Conservation (phyloP, 1,284 basidiomycete genomes). For the Leccinum huronense region DNA sequence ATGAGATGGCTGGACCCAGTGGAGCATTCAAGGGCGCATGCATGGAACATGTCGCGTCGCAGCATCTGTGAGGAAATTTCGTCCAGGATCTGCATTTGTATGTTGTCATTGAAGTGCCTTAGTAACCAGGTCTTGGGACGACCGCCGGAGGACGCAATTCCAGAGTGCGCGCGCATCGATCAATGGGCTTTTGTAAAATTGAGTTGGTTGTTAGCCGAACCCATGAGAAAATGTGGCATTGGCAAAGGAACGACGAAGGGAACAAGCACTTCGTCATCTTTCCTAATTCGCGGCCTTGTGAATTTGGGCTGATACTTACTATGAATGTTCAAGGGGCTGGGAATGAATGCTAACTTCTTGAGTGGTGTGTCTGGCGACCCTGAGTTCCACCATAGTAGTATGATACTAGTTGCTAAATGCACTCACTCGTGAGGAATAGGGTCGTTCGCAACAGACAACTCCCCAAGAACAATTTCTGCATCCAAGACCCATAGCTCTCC, state of each 20-base stretch:
- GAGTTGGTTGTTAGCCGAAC: conserved; percentile 2
- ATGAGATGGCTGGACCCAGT: too few species aligned
- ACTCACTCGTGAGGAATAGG: not conserved
- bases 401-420: not conserved
- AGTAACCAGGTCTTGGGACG: not conserved
- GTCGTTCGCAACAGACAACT: not conserved
- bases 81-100: too few species aligned
- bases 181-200: not conserved
- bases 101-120: not conserved
- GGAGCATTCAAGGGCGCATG: not conserved
- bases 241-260: conserved; percentile 1
- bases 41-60: not conserved
- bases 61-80: too few species aligned
- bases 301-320: not conserved
- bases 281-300: conserved; percentile 3
- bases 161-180: not conserved
- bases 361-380: not conserved
- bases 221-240: conserved; percentile 14
- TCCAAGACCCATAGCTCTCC: not conserved
- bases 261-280: not conserved
- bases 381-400: not conserved
- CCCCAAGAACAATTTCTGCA: not conserved
- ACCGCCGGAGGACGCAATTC: not conserved
- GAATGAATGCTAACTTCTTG: conserved; percentile 1
- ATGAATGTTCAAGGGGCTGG: not conserved